phyloP scores from a whole-genome alignment of 345 rosid species.

The Camelina neglecta region DNA sequence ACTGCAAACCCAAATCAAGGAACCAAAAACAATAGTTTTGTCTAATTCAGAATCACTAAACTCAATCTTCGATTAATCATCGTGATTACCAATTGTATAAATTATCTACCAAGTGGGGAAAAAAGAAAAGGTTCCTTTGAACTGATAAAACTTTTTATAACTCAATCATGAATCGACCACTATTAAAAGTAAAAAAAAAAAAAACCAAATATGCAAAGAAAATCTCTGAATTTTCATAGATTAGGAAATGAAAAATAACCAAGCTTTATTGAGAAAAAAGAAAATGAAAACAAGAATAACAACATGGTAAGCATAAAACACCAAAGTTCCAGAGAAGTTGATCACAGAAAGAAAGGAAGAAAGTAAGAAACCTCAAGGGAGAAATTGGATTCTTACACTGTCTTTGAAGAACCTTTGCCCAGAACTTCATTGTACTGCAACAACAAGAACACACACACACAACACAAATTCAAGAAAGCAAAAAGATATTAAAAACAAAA shows the following conservation, averaged over 20 bases:
- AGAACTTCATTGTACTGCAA: constrained; percentile 88
- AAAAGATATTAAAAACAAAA: background rate
- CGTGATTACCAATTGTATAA: background rate
- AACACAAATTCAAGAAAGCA: background rate
- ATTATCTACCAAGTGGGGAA: background rate
- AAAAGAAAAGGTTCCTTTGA: background rate
- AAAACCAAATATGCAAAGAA: background rate
- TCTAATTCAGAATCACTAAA: constrained; percentile 12
- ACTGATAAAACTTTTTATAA: background rate
- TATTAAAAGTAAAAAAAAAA: too few relatives aligned
- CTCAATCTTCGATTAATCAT: background rate
- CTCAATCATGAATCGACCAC: constrained; percentile 6
- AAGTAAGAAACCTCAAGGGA: background rate
- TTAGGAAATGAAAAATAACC: background rate
- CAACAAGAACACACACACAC: constrained; percentile 16
- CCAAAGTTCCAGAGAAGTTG: constrained; percentile 2
- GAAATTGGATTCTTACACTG: constrained; percentile 65
- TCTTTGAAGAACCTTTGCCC: constrained; percentile 99
- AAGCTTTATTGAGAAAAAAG: background rate
- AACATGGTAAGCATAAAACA: background rate
- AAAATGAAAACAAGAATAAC: background rate
- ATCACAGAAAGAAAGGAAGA: background rate
- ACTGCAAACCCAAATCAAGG: constrained; percentile 47
- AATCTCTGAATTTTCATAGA: background rate
- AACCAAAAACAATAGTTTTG: constrained; percentile 18